Evolutionary conservation across 352 stramenopile species (phyloP), one percentile per base, ranked within the genome.

Genomic region (Phytophthora pisi): DNA sequence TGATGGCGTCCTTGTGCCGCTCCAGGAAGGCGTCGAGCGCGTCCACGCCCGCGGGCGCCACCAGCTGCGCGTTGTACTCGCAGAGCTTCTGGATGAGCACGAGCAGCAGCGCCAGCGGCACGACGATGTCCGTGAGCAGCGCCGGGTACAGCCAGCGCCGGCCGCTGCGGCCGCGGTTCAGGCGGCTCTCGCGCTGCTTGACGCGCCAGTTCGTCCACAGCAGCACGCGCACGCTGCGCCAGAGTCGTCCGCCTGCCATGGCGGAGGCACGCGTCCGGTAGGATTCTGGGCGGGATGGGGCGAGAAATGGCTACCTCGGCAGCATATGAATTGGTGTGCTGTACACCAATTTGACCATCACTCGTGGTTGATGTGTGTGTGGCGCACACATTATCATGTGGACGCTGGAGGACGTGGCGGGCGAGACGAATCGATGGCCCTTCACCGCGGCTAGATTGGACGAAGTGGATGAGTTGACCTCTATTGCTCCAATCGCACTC

Each of bases 181-280:
- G 72, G 13, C 78, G 61, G 57, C 82, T 91, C 66, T 92, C 81
- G 66, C 84, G 86, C 79, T 92, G 87, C 74, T 93, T 93, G 15
- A 87, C 59, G 72, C 84, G 84, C 85, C 85, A 95, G 68, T 91
- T 90, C 72, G 93, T 95, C 82, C 83, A 90, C 46, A 93, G 81
- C 63, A 95, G 66, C 57, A 91, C 80, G 66, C 81, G 55, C 20
- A 83, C 65, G 61, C 52, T 75, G 50, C 67, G 57, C 77, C 77
- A 82, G 51, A 72, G 52, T 40, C 34, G 28, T 0, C 28, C 28
- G 20, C 23, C 34, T n/a, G 57, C 15, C 66, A 73, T 68, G 15
- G 61, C 49, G 9, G 18, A 38, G 43, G 18, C 18, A 47, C 28
- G 56, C 40, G 42, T 26, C 34, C 42, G 5, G 31, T 10, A 15